Base-by-base conservation (phyloP, 306 rosid species). In the Urtica urens region DNA sequence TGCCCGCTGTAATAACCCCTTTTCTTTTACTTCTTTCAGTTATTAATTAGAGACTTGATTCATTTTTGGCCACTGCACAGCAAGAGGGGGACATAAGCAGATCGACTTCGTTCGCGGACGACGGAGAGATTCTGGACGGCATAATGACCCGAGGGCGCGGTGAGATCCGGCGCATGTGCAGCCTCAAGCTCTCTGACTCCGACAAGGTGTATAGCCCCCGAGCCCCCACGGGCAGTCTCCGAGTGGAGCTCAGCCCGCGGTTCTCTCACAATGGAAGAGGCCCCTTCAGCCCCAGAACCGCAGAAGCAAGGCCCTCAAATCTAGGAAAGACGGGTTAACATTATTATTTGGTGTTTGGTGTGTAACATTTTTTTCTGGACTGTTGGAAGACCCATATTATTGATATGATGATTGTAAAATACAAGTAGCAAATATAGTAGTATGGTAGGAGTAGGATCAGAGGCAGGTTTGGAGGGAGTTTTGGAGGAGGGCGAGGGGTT, bases 91-190 rank as follows among this genome's bases (percentile, higher is more conserved):
- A 64, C 27, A 44, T 72, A 64, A 61, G 69, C 21, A 72, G 75
- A 52, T 39, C 76, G 46, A 51, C 77, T 58, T 83, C 83, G 23
- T 77, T 79, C 21, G 67, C 72, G 38, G 70, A 71, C 11, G 77
- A 64, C 53, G 83, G 73, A 46, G 86, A 83, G 74, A 62, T 80
- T 58, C 56, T 80, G 4, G 81, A 80, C 57, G 86, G 67, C 46
- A 63, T 77, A 14, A 23, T 74, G 5, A 79, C 85, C 3, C 51
- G 78, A 66, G 64, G 94, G 70, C 74, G 88, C 12, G 88, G 82
- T 1, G 90, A 83, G 83, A 47, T 80, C 33, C 62, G 60, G 41
- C 79, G 42, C 22, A 60, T 67, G n/a, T 64, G 73, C 77, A 83
- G 81, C 69, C 64, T 60, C 21, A 74, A 57, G 73, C 15, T 70